Conservation (phyloP, 805 yeast species). For the Metschnikowia vanudenii region DNA sequence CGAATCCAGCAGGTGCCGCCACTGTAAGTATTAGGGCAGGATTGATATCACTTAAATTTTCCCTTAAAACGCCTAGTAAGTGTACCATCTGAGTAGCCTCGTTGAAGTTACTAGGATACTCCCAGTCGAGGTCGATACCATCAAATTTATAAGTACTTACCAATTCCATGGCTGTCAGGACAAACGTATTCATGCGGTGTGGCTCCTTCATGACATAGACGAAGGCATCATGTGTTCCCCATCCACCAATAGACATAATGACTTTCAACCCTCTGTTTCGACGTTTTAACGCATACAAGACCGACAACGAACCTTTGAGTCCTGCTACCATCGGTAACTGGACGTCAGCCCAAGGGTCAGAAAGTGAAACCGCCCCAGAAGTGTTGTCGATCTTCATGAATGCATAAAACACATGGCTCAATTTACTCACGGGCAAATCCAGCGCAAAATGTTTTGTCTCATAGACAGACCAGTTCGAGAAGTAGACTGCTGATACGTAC, state of each 20-base stretch:
- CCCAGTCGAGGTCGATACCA: constrained; percentile 96
- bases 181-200: constrained; percentile 43
- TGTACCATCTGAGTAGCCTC: constrained; percentile 47
- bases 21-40: constrained; percentile 52
- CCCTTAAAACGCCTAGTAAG: constrained; percentile 43
- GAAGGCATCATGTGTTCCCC: constrained; percentile 50
- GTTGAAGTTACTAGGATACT: constrained; percentile 57
- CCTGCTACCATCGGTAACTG: constrained; percentile 44
- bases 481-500: constrained; percentile 37
- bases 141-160: constrained; percentile 67
- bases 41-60: constrained; percentile 31
- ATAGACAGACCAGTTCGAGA: constrained; percentile 48
- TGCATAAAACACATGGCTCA: constrained; percentile 77
- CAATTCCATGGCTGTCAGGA: constrained; percentile 45
- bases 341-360: constrained; percentile 68
- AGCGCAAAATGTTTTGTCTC: constrained; percentile 49
- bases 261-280: constrained; percentile 45
- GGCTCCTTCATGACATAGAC: constrained; percentile 21
- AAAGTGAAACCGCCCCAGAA: constrained; percentile 52
- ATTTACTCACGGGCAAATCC: constrained; percentile 54
- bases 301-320: constrained; percentile 12
- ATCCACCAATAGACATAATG: constrained; percentile 82
- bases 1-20: constrained; percentile 72
- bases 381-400: constrained; percentile 59
- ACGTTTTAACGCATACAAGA: constrained; percentile 47